Base-by-base conservation (phyloP, 192 early-diverging fungal species). In the Coemansia sp. region DNA sequence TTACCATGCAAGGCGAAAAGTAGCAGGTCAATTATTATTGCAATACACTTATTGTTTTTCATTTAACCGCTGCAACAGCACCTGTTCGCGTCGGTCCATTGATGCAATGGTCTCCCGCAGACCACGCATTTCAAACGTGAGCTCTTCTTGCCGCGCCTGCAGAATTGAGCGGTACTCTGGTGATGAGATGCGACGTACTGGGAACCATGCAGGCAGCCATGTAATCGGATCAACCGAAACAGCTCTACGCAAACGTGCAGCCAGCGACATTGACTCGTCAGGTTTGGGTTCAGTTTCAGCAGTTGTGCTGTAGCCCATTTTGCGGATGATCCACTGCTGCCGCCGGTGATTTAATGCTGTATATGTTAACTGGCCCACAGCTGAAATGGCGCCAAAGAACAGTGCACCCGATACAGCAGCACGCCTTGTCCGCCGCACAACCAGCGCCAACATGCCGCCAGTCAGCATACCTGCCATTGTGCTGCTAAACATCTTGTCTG, bases 1-100 rank as follows among this genome's bases (percentile, higher is more conserved):
- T 93, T 4, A 93, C 91, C 2, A 51, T 93, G 9, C 90, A 93
- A 65, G 91, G 91, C 31, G 84, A 91, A 52, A 89, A 86, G 51
- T 77, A 74, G 25, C 25, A 26, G 25, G 25, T 26, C 25, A 26
- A 26, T 26, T 26, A 26, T 26, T 26, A 26, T 26, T 26, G 25
- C 25, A 26, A 26, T 26, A 26, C 25, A 26, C 25, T 26, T 26
- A 26, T 26, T 26, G 25, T 26, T 26, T 2, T 26, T 26, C 25
- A 4, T 15, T 34, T 42, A 60, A 25, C 49, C 47, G 57, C 15
- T 14, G 25, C 1, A 66, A 20, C n/a, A 82, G 26, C 7, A 28
- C 15, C 31, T 77, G 53, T 25, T 77, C 71, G 9, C 70, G 59
- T 3, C 9, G 25, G 9, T 65, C 50, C 71, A 73, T 74, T 23